These are phyloP conservation scores for Terana coerulea DNA, from an alignment of 768 basidiomycete species.

Conservation along the genomic window DNA sequence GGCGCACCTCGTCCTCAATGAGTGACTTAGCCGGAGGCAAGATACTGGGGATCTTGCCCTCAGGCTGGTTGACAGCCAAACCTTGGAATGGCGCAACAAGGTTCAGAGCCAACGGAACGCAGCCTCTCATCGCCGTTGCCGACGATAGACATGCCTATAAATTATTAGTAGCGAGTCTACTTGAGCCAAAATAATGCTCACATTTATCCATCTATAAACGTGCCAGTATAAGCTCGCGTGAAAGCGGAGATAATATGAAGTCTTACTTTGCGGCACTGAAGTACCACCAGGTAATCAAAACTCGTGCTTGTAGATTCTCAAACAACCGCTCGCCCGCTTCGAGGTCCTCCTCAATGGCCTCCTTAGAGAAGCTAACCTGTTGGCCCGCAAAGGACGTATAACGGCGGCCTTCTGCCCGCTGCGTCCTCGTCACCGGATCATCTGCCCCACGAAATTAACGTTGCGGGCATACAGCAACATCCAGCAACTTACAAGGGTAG, in stretches of 20 bases:
- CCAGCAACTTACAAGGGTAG: slow-evolving; percentile 7
- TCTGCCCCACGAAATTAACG: background rate
- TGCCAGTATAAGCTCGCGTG: background rate
- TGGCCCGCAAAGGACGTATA: slow-evolving; percentile 62
- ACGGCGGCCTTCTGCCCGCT: slow-evolving; percentile 38
- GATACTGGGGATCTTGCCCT: slow-evolving; percentile 52
- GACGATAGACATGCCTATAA: slow-evolving; percentile 59
- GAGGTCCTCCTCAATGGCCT: slow-evolving; percentile 45
- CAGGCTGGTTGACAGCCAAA: slow-evolving; percentile 36
- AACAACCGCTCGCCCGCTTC: slow-evolving; percentile 52
- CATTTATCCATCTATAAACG: slow-evolving; percentile 69
- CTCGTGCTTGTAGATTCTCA: slow-evolving; percentile 62
- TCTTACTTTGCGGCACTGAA: slow-evolving; percentile 65
- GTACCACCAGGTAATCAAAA: slow-evolving; percentile 70
- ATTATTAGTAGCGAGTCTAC: background rate
- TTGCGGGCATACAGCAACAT: background rate
- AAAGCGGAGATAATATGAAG: background rate
- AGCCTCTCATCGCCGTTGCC: slow-evolving; percentile 53
- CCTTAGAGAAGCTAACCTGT: slow-evolving; percentile 54
- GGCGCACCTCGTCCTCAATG: slow-evolving; percentile 66
- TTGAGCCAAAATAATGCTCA: slow-evolving; percentile 22
- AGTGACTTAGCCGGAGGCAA: slow-evolving; percentile 54
- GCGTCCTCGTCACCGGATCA: slow-evolving; percentile 18
- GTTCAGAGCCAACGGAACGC: slow-evolving; percentile 64
- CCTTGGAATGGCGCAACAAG: slow-evolving; percentile 65